Base-by-base conservation (phyloP, 1,284 basidiomycete genomes). In the Cutaneotrichosporon sp. region DNA sequence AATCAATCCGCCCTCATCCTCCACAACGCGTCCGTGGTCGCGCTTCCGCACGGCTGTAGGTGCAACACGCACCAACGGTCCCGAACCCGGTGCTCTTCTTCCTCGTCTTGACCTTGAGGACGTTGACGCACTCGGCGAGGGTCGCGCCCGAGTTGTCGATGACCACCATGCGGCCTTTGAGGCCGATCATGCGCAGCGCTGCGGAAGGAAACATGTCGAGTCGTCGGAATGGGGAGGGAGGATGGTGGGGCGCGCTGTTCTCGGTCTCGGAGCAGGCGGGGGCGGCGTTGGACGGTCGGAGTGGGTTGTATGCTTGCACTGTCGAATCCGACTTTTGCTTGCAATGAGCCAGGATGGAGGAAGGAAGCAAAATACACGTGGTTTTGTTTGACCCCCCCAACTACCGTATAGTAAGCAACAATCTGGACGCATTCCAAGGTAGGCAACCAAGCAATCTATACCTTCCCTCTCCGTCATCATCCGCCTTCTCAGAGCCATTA, bases 71-170 rank as follows among this genome's bases (percentile, higher is more conserved):
- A 85, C 85, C 85, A 61, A 86, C 83, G 30, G 81, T 79, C 6
- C 76, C 97, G 86, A 82, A 91, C 86, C 86, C 92, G 52, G 77
- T 77, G 85, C 83, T 92, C 57, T 72, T 72, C 32, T 71, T 62
- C 26, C 62, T 64, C 47, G 81, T 91, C 82, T 97, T 98, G 81
- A 92, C 89, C 82, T 97, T 97, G 65, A 98, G 85, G 26, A 99
- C 89, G 79, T 99, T 97, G 80, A 99, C 92, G 75, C 95, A 97
- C 83, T 98, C 96, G 49, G 96, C 90, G 65, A 97, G 83, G 68
- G 98, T 85, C 2, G 92, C 96, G 63, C 96, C 96, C n/a, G 96
- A 96, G 83, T 99, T 99, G 85, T 98, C 96, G 79, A 98, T 97
- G 73, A 95, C 89, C 90, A 90, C 92, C 71, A 96, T 86, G 0